Evolutionary conservation across 495 filamentous ascomycete genomes (phyloP).

Genomic region (Talaromyces ruber): DNA sequence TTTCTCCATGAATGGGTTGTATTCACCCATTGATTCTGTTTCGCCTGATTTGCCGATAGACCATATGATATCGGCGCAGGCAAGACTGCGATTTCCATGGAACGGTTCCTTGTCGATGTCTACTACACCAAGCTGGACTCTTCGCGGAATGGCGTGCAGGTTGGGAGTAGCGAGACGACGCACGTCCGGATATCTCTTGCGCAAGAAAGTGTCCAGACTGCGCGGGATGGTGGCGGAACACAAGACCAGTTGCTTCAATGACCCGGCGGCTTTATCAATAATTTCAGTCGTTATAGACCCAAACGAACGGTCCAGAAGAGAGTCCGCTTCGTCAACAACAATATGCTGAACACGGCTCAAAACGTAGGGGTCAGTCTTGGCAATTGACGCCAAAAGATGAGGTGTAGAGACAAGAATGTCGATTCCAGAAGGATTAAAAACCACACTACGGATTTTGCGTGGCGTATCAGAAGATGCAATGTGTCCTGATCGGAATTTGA

Average conservation of each 20-base stretch:
- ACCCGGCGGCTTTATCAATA: conserved; percentile 66
- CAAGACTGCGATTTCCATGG: conserved; percentile 78
- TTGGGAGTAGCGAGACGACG: conserved; percentile 84
- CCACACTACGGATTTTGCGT: conserved; percentile 72
- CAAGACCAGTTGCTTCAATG: conserved; percentile 79
- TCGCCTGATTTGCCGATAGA: conserved; percentile 75
- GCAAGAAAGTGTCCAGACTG: conserved; percentile 75
- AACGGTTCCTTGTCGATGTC: conserved; percentile 86
- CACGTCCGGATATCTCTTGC: conserved; percentile 72
- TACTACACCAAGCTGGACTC: conserved; percentile 88
- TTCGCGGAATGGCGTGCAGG: conserved; percentile 87
- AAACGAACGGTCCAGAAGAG: conserved; percentile 88
- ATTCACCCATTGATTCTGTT: conserved; percentile 24
- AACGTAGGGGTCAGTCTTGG: conserved; percentile 77
- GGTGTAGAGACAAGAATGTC: conserved; percentile 85
- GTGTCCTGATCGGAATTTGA: conserved; percentile 71
- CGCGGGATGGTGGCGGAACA: conserved; percentile 95
- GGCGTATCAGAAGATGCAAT: conserved; percentile 69
- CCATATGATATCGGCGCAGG: conserved; percentile 92
- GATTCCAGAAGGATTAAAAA: conserved; percentile 74
- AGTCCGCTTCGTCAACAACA: conserved; percentile 91
- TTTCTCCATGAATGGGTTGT: conserved; percentile 24
- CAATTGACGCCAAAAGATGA: conserved; percentile 78
- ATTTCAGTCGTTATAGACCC: conserved; percentile 70
- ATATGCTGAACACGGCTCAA: conserved; percentile 81